These are phyloP conservation scores for Fusarium guadeloupense DNA, from an alignment of 2,329 filamentous ascomycete species.

Conservation along the genomic window DNA sequence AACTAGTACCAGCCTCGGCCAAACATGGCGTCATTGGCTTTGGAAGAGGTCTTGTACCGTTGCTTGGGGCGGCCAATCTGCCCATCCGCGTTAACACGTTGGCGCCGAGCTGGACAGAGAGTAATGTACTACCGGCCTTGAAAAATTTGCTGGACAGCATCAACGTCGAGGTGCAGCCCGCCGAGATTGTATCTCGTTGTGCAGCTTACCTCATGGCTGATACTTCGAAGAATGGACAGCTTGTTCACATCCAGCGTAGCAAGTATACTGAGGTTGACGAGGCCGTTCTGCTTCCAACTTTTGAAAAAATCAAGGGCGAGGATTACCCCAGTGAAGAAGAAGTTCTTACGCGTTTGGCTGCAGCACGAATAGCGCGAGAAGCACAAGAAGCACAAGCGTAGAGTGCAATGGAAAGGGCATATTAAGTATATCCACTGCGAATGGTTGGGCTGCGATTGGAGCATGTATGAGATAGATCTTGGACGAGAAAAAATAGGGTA, in stretches of 20 bases:
- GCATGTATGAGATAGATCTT: no score
- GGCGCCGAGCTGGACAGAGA: constrained; percentile 64
- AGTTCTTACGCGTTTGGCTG: constrained; percentile 39
- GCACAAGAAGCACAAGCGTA: no score
- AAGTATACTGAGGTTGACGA: constrained; percentile 65
- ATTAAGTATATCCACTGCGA: no score
- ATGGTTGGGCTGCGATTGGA: no score
- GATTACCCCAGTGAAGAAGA: constrained; percentile 50
- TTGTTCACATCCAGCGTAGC: constrained; percentile 60
- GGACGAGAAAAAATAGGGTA: no score
- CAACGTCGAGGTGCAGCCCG: constrained; percentile 54
- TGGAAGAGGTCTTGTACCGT: constrained; percentile 56
- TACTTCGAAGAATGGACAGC: constrained; percentile 56
- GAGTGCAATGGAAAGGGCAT: no score
- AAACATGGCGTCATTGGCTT: constrained; percentile 66
- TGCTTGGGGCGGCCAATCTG: constrained; percentile 48
- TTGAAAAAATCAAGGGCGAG: constrained; percentile 44
- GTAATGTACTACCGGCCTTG: constrained; percentile 55
- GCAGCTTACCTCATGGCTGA: constrained; percentile 62
- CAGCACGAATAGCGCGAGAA: no score
- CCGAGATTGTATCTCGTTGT: constrained; percentile 58
- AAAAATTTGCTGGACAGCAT: constrained; percentile 50
- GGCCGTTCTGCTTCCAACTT: constrained; percentile 49
- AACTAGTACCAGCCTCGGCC: constrained; percentile 51
- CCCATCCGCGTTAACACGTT: constrained; percentile 66